Conservation (phyloP, 2,329 filamentous ascomycete genomes). For the Sporothrix pseudoabietina region DNA sequence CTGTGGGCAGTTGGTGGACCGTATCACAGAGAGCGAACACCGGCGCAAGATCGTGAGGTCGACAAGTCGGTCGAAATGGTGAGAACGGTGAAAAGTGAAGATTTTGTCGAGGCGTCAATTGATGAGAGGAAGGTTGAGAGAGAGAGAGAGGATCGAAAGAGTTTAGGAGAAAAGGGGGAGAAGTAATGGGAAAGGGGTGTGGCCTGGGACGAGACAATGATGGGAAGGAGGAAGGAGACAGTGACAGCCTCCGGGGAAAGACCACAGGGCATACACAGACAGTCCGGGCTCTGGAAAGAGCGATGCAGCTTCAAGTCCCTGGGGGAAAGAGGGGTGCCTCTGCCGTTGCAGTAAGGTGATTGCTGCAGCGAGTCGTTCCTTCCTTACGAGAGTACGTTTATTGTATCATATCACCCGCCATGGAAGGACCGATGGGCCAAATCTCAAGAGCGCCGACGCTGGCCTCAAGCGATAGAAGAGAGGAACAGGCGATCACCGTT, state of each 20-base stretch:
- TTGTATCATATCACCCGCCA: neutral
- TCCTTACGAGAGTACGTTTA: neutral
- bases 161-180: neutral
- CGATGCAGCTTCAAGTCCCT: neutral
- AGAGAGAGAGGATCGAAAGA: too few relatives aligned
- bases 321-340: neutral
- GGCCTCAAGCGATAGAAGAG: neutral
- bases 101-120: neutral
- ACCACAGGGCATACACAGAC: neutral
- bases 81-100: neutral
- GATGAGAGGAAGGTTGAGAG: neutral
- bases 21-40: neutral
- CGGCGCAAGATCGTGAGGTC: neutral
- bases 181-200: neutral
- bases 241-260: neutral
- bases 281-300: slow-evolving; percentile 2
- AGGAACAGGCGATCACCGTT: neutral
- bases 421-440: slow-evolving; percentile 1
- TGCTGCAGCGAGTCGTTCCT: neutral
- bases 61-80: neutral
- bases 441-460: neutral
- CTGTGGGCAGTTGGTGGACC: neutral
- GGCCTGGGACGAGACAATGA: slow-evolving; percentile 1
- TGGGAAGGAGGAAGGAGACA: neutral
- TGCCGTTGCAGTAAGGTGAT: neutral